These are phyloP conservation scores for Microdochium bolleyi DNA, from an alignment of 2,329 filamentous ascomycete genomes.

Conservation along the genomic window DNA sequence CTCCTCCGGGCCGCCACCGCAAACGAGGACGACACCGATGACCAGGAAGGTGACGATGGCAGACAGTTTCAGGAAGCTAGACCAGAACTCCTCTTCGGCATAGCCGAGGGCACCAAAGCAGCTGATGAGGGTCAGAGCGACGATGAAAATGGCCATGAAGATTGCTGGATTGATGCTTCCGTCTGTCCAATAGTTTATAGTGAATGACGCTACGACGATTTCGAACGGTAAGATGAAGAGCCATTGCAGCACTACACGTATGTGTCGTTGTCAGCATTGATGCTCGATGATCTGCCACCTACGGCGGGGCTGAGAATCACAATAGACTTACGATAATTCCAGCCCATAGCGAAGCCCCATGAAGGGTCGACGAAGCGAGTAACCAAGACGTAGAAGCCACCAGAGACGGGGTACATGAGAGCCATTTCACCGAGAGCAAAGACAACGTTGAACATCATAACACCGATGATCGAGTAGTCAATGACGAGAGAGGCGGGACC, in stretches of 20 bases:
- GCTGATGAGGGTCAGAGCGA: constrained; percentile 42
- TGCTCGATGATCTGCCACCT: neutral
- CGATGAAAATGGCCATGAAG: constrained; percentile 49
- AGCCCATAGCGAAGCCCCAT: constrained; percentile 34
- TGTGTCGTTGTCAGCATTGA: neutral
- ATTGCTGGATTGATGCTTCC: constrained; percentile 32
- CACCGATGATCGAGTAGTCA: constrained; percentile 46
- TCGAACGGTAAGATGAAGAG: constrained; percentile 37
- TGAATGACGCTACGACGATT: constrained; percentile 38
- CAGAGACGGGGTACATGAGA: constrained; percentile 40
- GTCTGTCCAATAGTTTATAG: constrained; percentile 39
- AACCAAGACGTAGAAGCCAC: constrained; percentile 43
- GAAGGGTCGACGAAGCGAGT: constrained; percentile 42
- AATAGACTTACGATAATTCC: constrained; percentile 22
- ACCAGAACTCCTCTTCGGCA: constrained; percentile 52
- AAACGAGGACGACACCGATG: constrained; percentile 48
- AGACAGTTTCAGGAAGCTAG: constrained; percentile 46
- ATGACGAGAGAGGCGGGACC: constrained; percentile 34
- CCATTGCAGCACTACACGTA: constrained; percentile 37
- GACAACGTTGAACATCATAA: constrained; percentile 55
- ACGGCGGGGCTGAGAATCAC: constrained; percentile 4
- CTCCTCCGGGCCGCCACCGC: constrained; percentile 48
- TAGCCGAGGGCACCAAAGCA: constrained; percentile 48
- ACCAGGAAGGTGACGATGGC: constrained; percentile 58
- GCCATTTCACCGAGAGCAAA: constrained; percentile 49